Conservation (phyloP, 2,329 filamentous ascomycete species). For the Aspergillus unguis region DNA sequence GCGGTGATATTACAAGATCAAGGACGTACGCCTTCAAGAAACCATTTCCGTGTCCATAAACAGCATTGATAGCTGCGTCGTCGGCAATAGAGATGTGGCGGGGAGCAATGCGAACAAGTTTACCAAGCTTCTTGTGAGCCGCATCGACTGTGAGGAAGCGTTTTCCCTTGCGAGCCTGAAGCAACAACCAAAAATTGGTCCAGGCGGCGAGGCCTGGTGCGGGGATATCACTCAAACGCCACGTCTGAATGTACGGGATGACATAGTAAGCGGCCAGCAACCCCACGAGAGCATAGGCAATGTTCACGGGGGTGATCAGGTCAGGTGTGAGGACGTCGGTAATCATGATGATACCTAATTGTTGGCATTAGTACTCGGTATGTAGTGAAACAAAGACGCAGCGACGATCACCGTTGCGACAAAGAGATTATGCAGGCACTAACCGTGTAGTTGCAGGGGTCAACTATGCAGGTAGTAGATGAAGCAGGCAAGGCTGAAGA, state of each 20-base stretch:
- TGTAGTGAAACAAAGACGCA: neutral
- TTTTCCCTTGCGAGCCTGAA: conserved; percentile 61
- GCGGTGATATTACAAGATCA: neutral
- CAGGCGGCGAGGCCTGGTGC: conserved; percentile 59
- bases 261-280: conserved; percentile 54
- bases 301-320: conserved; percentile 26
- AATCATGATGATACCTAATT: conserved; percentile 23
- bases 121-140: conserved; percentile 71
- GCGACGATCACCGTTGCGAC: neutral
- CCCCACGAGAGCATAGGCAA: conserved; percentile 45
- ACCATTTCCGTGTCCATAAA: conserved; percentile 79
- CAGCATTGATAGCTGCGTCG: conserved; percentile 67
- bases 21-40: conserved; percentile 64
- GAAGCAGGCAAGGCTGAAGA: neutral
- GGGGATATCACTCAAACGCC: conserved; percentile 52
- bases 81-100: conserved; percentile 81
- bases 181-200: conserved; percentile 76
- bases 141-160: conserved; percentile 65
- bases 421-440: neutral
- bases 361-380: neutral
- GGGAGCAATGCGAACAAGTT: conserved; percentile 78
- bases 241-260: conserved; percentile 56
- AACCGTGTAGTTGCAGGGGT: neutral
- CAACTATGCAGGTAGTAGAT: neutral
- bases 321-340: conserved; percentile 17